A percentile compares a stretch with the other conserved stretches of the same genome.
Conservation (phyloP, 352 stramenopile species). For the Phytophthora pinifolia region DNA sequence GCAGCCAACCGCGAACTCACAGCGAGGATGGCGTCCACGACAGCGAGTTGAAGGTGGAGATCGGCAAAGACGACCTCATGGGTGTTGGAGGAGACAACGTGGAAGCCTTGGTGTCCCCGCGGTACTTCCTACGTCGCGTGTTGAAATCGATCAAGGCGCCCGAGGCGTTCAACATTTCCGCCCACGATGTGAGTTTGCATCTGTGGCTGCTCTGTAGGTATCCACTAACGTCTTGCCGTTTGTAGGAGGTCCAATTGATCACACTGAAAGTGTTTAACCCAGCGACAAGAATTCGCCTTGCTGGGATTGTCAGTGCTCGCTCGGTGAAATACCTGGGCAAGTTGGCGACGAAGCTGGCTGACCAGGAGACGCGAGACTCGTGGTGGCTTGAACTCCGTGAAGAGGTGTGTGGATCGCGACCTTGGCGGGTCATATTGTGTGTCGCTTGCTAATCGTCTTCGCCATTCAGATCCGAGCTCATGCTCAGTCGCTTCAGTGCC, state of each 20-base stretch:
- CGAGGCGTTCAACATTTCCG: conserved; percentile 73
- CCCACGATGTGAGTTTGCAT: conserved; percentile 57
- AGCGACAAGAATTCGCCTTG: conserved; percentile 73
- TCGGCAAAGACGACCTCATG: conserved; percentile 33
- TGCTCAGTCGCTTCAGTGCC: conserved; percentile 95
- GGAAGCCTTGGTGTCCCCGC: conserved; percentile 46
- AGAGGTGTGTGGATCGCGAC: conserved; percentile 58
- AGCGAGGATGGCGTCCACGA: conserved; percentile 41
- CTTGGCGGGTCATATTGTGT: background rate
- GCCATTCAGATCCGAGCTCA: conserved; percentile 90
- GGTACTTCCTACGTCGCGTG: conserved; percentile 53
- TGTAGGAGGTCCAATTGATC: conserved; percentile 94
- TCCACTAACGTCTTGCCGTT: too few relatives aligned
- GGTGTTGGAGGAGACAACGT: conserved; percentile 27
- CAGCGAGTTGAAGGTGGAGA: conserved; percentile 28
- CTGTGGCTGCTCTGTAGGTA: too few relatives aligned
- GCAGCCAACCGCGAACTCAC: conserved; percentile 26
- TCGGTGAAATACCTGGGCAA: conserved; percentile 91
- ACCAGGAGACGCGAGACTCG: conserved; percentile 97
- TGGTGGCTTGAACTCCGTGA: conserved; percentile 98
- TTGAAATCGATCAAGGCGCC: conserved; percentile 50
- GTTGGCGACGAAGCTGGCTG: conserved; percentile 94
- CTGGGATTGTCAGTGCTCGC: conserved; percentile 82
- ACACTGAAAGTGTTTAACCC: conserved; percentile 93
- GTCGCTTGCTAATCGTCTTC: background rate